Conservation (phyloP, 1,284 basidiomycete genomes). For the Pyrrhoderma lamaoense region DNA sequence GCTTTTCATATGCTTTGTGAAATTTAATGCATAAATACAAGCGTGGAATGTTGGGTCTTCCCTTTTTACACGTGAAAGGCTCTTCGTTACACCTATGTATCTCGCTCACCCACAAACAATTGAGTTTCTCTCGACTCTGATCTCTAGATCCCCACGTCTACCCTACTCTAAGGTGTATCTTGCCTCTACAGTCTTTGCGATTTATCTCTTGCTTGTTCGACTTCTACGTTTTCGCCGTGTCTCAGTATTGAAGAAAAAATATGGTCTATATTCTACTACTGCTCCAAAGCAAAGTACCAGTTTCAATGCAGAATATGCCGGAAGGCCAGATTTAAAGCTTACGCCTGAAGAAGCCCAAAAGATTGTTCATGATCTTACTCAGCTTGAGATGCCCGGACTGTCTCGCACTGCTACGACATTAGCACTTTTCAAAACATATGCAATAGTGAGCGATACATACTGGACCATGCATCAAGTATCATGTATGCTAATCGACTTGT, state of each 20-base stretch:
- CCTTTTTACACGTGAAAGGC: too few relatives aligned
- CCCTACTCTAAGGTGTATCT: background rate
- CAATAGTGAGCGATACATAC: slow-evolving; percentile 31
- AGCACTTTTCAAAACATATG: slow-evolving; percentile 44
- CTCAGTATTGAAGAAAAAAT: slow-evolving; percentile 5
- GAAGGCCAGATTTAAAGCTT: slow-evolving; percentile 22
- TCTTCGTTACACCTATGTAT: too few relatives aligned
- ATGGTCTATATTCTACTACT: background rate
- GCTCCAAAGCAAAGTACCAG: background rate
- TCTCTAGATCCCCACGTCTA: background rate
- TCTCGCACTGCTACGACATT: slow-evolving; percentile 34
- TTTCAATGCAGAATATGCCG: background rate
- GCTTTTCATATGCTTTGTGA: too few relatives aligned
- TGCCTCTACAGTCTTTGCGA: background rate
- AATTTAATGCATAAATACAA: too few relatives aligned
- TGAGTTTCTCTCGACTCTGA: too few relatives aligned
- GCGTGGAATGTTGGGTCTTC: too few relatives aligned
- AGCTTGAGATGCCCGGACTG: slow-evolving; percentile 38
- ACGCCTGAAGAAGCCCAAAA: slow-evolving; percentile 39
- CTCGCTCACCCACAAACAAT: too few relatives aligned
- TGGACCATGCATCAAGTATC: background rate
- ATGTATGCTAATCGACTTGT: background rate
- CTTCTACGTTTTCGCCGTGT: slow-evolving; percentile 10
- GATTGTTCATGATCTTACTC: slow-evolving; percentile 27
- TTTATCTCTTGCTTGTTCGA: slow-evolving; percentile 4